Percentiles rank a stretch among this genome's conserved stretches.
Evolutionary conservation across 192 early-diverging fungal species (phyloP).

Genomic region (Backusella luteola): DNA sequence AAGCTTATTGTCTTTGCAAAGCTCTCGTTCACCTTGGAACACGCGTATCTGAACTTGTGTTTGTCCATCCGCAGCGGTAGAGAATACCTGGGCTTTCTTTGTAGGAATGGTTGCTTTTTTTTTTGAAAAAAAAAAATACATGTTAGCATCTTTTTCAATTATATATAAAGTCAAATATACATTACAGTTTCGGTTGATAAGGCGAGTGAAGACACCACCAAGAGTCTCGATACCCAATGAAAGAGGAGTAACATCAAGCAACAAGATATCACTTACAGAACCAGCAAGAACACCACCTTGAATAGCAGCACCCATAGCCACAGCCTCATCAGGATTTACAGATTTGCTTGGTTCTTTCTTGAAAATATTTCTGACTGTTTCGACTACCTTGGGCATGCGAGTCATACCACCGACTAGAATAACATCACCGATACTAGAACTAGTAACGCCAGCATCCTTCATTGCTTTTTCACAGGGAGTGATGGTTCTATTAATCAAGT

Average conservation of each 20-base stretch:
- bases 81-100: conserved; percentile 99
- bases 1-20: conserved; percentile 96
- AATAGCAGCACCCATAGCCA: conserved; percentile 96
- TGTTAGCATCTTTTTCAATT: neutral
- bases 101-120: conserved; percentile 90
- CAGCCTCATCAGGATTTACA: conserved; percentile 99
- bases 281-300: conserved; percentile 98
- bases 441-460: conserved; percentile 86
- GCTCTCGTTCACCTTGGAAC: conserved; percentile 98
- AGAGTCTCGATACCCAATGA: conserved; percentile 98
- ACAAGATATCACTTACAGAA: conserved; percentile 92
- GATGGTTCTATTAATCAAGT: conserved; percentile 86
- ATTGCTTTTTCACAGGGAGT: conserved; percentile 95
- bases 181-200: conserved; percentile 86
- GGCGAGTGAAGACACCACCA: conserved; percentile 95
- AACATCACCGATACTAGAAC: conserved; percentile 89
- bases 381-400: conserved; percentile 95
- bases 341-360: conserved; percentile 89
- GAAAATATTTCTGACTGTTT: conserved; percentile 87
- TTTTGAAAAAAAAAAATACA: neutral
- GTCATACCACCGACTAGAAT: conserved; percentile 98
- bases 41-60: conserved; percentile 97
- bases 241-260: conserved; percentile 96
- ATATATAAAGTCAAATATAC: neutral
- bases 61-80: conserved; percentile 97